Percentiles rank a stretch among this genome's conserved stretches.
Evolutionary conservation across 768 basidiomycete species (phyloP).

Genomic region (Antrodiella citrinella): DNA sequence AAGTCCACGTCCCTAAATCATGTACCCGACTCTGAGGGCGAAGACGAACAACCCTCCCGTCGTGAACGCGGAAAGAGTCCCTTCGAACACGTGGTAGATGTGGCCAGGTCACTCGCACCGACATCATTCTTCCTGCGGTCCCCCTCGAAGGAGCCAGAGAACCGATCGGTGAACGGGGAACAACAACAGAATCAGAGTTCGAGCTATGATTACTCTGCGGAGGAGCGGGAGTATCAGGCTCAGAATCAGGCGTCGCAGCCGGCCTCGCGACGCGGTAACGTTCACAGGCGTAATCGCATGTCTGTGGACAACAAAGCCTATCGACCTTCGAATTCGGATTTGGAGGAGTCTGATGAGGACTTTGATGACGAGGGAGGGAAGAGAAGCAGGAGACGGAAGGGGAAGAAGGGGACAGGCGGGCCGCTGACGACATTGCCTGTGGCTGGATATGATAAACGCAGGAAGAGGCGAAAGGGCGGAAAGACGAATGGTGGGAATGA

Average conservation of each 20-base stretch:
- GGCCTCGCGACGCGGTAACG: slow-evolving; percentile 16
- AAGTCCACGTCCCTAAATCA: slow-evolving; percentile 46
- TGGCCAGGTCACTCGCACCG: slow-evolving; percentile 42
- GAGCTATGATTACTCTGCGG: slow-evolving; percentile 74
- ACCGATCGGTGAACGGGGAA: slow-evolving; percentile 19
- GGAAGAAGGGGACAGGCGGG: slow-evolving; percentile 41
- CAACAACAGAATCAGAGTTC: slow-evolving; percentile 29
- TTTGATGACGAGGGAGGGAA: slow-evolving; percentile 43
- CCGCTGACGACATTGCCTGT: slow-evolving; percentile 61
- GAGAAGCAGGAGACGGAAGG: slow-evolving; percentile 41
- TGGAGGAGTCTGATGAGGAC: slow-evolving; percentile 57
- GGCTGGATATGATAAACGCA: slow-evolving; percentile 59
- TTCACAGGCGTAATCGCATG: slow-evolving; percentile 51
- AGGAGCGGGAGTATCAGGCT: slow-evolving; percentile 56
- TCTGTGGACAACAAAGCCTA: slow-evolving; percentile 80
- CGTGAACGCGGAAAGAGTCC: slow-evolving; percentile 59
- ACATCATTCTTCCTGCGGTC: slow-evolving; percentile 63
- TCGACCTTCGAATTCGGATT: slow-evolving; percentile 54
- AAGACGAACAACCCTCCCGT: slow-evolving; percentile 28
- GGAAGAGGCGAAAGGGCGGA: slow-evolving; percentile 33
- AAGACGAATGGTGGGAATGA: slow-evolving; percentile 31
- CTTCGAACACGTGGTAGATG: slow-evolving; percentile 50
- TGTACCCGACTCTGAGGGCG: slow-evolving; percentile 66
- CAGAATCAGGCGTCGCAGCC: slow-evolving; percentile 9
- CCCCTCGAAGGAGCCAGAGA: slow-evolving; percentile 48